Evolutionary conservation across 1,139 yeast genomes (phyloP).

Genomic region (Blastobotrys ciferrii): DNA sequence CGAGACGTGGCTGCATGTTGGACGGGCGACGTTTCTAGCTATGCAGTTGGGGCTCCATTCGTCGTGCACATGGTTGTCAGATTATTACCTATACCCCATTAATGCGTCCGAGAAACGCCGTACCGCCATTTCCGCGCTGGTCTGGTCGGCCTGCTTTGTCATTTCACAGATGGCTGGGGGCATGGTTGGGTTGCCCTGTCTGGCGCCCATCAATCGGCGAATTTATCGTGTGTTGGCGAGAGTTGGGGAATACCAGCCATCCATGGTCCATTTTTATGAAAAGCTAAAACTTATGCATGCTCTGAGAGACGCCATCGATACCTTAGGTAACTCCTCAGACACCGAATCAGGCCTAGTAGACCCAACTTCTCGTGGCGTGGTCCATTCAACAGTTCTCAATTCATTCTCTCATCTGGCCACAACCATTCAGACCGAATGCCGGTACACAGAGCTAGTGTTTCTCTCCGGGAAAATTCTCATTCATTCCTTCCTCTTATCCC

Average conservation of each 20-base stretch:
- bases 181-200: constrained; percentile 18
- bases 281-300: constrained; percentile 14
- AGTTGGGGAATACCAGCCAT: constrained; percentile 3
- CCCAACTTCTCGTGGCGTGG: constrained; percentile 19
- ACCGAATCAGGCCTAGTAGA: constrained; percentile 24
- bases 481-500: constrained; percentile 24
- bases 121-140: constrained; percentile 14
- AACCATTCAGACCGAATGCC: constrained; percentile 13
- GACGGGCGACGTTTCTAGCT: constrained; percentile 23
- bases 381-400: constrained; percentile 20
- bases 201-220: constrained; percentile 12
- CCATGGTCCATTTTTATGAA: constrained; percentile 8
- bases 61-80: too few relatives aligned
- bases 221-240: constrained; percentile 6
- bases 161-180: constrained; percentile 19
- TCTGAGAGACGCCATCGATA: constrained; percentile 16
- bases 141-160: constrained; percentile 22
- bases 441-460: constrained; percentile 23
- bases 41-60: constrained; percentile 23
- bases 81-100: too few relatives aligned
- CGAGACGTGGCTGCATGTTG: constrained; percentile 21
- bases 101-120: constrained; percentile 14
- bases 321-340: constrained; percentile 24
- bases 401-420: constrained; percentile 21
- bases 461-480: constrained; percentile 23